Conservation (phyloP, 2,329 filamentous ascomycete species). For the Colletotrichum lupini region DNA sequence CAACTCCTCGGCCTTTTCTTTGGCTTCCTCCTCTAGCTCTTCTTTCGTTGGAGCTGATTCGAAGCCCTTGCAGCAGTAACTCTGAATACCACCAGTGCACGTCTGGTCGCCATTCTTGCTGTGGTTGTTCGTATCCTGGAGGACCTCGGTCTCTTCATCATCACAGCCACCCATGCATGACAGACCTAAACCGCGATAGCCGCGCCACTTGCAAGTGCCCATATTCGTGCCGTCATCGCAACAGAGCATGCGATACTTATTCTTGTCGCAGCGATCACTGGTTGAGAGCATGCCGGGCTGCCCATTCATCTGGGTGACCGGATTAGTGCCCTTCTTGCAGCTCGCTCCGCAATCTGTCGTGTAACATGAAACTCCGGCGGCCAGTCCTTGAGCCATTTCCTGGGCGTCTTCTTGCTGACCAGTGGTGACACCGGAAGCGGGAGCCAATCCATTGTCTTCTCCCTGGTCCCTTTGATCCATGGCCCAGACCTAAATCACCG, state of each 20-base stretch:
- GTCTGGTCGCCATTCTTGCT: slow-evolving; percentile 42
- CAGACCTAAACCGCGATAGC: slow-evolving; percentile 44
- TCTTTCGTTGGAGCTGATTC: slow-evolving; percentile 38
- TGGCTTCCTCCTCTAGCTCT: slow-evolving; percentile 37
- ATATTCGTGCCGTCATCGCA: slow-evolving; percentile 39
- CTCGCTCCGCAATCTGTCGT: slow-evolving; percentile 40
- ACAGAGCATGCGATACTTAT: slow-evolving; percentile 42
- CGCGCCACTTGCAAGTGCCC: slow-evolving; percentile 43
- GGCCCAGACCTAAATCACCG: not conserved
- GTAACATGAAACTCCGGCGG: slow-evolving; percentile 35
- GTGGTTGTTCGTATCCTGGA: slow-evolving; percentile 43
- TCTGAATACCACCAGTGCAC: slow-evolving; percentile 44
- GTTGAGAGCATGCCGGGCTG: slow-evolving; percentile 42
- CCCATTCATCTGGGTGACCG: slow-evolving; percentile 44
- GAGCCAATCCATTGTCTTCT: not conserved
- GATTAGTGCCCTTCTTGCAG: slow-evolving; percentile 41
- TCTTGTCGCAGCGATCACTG: slow-evolving; percentile 39
- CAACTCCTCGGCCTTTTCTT: slow-evolving; percentile 39
- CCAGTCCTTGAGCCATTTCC: slow-evolving; percentile 22
- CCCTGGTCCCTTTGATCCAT: not conserved
- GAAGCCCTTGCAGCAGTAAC: slow-evolving; percentile 46
- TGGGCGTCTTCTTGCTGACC: slow-evolving; percentile 12
- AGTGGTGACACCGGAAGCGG: slow-evolving; percentile 17
- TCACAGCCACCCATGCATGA: slow-evolving; percentile 43
- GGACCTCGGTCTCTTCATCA: slow-evolving; percentile 37